phyloP scores from a whole-genome alignment of 1,284 basidiomycete species.

The Ceratobasidium sp. region DNA sequence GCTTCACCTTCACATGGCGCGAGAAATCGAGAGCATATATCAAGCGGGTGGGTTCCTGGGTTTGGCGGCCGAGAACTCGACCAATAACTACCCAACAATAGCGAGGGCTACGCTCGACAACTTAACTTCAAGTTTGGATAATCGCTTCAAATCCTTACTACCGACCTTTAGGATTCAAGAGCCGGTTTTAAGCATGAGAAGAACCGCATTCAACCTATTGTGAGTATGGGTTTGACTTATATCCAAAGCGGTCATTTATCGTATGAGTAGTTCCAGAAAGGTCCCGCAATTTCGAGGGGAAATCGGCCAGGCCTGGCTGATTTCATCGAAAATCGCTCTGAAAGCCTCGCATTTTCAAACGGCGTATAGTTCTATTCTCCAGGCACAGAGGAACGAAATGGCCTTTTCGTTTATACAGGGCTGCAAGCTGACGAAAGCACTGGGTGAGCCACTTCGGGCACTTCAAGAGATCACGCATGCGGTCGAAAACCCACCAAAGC shows the following conservation, averaged over 20 bases:
- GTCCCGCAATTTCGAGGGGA: conserved; percentile 56
- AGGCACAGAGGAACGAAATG: conserved; percentile 78
- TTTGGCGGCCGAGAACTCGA: neutral
- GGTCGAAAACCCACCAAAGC: conserved; percentile 53
- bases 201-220: conserved; percentile 82
- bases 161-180: conserved; percentile 94
- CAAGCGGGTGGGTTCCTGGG: conserved; percentile 48
- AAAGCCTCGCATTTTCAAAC: conserved; percentile 96
- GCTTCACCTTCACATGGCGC: conserved; percentile 83
- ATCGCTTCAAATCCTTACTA: conserved; percentile 63
- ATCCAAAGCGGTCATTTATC: neutral
- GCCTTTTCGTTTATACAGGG: conserved; percentile 89
- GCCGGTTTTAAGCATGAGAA: conserved; percentile 85
- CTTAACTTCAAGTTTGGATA: conserved; percentile 30
- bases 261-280: conserved; percentile 41
- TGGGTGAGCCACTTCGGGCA: conserved; percentile 84
- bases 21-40: conserved; percentile 85
- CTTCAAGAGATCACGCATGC: conserved; percentile 87
- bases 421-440: conserved; percentile 82
- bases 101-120: conserved; percentile 1
- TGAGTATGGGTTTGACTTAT: conserved; percentile 50
- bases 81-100: neutral
- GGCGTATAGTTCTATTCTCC: conserved; percentile 93
- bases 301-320: conserved; percentile 86
- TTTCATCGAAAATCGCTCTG: conserved; percentile 91